Evolutionary conservation across 1,139 yeast genomes (phyloP).

Genomic region (Yamadazyma spencermartinsiae): DNA sequence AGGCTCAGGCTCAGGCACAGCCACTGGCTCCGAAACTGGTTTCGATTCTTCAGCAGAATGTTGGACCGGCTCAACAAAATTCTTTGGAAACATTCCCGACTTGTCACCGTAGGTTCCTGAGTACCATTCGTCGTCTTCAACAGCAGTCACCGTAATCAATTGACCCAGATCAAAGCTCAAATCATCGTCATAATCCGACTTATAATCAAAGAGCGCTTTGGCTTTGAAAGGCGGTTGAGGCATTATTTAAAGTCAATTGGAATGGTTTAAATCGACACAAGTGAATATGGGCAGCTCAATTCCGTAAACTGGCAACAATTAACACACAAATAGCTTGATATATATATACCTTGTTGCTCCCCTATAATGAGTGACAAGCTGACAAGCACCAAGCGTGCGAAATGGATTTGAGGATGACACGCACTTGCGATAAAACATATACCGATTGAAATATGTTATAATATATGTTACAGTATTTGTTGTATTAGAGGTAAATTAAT

Average conservation of each 20-base stretch:
- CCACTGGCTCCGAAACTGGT: slow-evolving; percentile 10
- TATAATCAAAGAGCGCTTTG: slow-evolving; percentile 67
- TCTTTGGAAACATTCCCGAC: slow-evolving; percentile 85
- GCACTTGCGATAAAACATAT: too few relatives aligned
- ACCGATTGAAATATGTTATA: too few relatives aligned
- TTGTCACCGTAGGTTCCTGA: slow-evolving; percentile 61
- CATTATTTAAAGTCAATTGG: slow-evolving; percentile 6
- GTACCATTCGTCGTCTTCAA: slow-evolving; percentile 93
- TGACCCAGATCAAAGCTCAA: slow-evolving; percentile 69
- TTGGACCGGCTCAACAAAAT: slow-evolving; percentile 61
- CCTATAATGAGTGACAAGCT: background rate
- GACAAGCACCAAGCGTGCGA: too few relatives aligned
- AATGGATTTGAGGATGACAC: too few relatives aligned
- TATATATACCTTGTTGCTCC: background rate
- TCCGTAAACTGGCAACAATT: too few relatives aligned
- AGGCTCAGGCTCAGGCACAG: slow-evolving; percentile 3
- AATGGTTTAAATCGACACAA: too few relatives aligned
- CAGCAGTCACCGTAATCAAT: slow-evolving; percentile 65
- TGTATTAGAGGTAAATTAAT: too few relatives aligned
- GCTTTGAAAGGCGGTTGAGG: slow-evolving; percentile 60
- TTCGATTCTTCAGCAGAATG: slow-evolving; percentile 11
- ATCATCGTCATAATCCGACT: slow-evolving; percentile 84
- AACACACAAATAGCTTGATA: background rate
- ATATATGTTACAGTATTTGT: too few relatives aligned
- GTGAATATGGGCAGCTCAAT: background rate